phyloP scores from a whole-genome alignment of 202 grass and related monocot species.

The Musa balbisiana region DNA sequence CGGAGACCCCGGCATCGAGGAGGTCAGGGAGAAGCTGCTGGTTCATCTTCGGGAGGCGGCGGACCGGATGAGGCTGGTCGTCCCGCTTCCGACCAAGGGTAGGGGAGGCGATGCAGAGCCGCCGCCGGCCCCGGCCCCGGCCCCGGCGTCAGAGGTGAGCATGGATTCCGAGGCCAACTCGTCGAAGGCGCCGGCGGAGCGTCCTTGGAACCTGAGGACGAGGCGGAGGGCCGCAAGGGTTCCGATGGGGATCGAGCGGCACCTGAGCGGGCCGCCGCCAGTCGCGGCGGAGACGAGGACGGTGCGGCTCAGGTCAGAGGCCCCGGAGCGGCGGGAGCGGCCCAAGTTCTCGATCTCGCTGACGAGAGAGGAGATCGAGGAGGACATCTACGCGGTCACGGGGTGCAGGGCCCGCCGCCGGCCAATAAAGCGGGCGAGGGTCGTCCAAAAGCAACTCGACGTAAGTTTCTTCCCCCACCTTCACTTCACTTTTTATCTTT shows the following conservation, averaged over 20 bases:
- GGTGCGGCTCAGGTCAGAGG: conserved; percentile 25
- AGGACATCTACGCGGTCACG: conserved; percentile 83
- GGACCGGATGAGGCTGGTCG: conserved; percentile 5
- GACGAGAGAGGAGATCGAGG: conserved; percentile 67
- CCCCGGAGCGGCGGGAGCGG: conserved; percentile 32
- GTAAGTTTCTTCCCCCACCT: conserved; percentile 34
- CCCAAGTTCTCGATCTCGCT: conserved; percentile 63
- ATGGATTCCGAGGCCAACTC: not conserved
- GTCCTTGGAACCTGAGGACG: conserved; percentile 29
- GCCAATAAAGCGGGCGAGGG: conserved; percentile 47
- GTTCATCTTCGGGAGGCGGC: conserved; percentile 28
- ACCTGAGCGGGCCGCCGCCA: conserved; percentile 1
- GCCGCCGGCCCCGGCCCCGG: not conserved
- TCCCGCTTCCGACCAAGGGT: not conserved
- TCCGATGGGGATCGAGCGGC: conserved; percentile 4
- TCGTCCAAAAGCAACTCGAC: conserved; percentile 76
- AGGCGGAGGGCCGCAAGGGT: conserved; percentile 21
- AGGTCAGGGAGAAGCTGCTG: conserved; percentile 30
- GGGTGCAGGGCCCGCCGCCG: conserved; percentile 70
- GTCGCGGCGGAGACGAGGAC: conserved; percentile 28
- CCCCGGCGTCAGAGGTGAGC: not conserved
- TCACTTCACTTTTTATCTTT: not conserved
- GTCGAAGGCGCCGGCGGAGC: conserved; percentile 18
- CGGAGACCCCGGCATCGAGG: conserved; percentile 10
- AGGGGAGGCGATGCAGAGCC: not conserved